Percentiles rank a stretch among this genome's conserved stretches.
Conservation (phyloP, 2,329 filamentous ascomycete species). For the Chaetoscypha palmicola region DNA sequence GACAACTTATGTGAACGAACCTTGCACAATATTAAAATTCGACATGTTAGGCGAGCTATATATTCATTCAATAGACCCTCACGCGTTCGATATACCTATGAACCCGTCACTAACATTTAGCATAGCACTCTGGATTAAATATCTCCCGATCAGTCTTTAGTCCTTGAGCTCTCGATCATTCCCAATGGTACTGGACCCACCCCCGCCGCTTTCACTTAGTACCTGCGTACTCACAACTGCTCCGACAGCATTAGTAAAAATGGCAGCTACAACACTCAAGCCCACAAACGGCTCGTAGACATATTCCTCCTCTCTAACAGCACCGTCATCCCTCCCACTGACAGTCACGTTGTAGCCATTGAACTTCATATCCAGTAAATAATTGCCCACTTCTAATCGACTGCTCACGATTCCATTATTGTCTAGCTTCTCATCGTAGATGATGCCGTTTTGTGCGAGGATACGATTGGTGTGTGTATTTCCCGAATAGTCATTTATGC, state of each 20-base stretch:
- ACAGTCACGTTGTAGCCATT: conserved; percentile 45
- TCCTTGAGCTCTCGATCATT: not conserved
- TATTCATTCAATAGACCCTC: no score
- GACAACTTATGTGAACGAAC: no score
- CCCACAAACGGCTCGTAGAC: conserved; percentile 45
- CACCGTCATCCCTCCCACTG: conserved; percentile 37
- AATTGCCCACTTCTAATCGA: conserved; percentile 41
- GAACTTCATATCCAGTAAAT: conserved; percentile 46
- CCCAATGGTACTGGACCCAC: conserved; percentile 44
- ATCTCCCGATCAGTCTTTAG: no score
- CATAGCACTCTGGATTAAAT: no score
- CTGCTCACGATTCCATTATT: conserved; percentile 43
- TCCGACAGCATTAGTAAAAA: conserved; percentile 42
- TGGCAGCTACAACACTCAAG: conserved; percentile 38
- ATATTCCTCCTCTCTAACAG: conserved; percentile 46
- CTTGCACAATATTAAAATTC: no score
- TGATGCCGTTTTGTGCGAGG: conserved; percentile 46
- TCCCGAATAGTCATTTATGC: conserved; percentile 52
- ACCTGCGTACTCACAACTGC: conserved; percentile 44
- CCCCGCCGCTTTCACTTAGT: conserved; percentile 45
- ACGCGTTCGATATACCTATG: no score
- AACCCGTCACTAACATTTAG: no score
- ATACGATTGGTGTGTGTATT: conserved; percentile 50
- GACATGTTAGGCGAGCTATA: no score
- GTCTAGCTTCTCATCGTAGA: conserved; percentile 47